Evolutionary conservation across 139 green algal species (phyloP).

Genomic region (Volvox reticuliferus): DNA sequence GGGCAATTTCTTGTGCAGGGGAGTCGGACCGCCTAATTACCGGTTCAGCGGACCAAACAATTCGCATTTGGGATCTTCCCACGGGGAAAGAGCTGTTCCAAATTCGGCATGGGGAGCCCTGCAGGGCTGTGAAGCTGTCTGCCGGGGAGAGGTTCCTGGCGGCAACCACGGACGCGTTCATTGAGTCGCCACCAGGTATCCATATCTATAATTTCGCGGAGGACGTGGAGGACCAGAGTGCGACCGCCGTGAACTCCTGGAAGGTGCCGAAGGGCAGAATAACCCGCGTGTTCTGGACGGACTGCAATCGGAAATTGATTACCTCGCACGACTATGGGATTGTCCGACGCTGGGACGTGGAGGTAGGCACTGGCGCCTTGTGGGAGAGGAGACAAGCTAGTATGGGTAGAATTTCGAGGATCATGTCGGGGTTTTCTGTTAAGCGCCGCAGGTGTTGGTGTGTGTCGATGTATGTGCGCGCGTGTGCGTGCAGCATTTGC

Average conservation of each 20-base stretch:
- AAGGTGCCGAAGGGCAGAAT: slow-evolving; percentile 72
- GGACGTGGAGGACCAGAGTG: slow-evolving; percentile 74
- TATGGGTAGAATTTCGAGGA: no score
- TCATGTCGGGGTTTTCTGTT: no score
- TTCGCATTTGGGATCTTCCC: slow-evolving; percentile 93
- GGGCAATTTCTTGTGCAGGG: slow-evolving; percentile 34
- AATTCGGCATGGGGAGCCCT: slow-evolving; percentile 89
- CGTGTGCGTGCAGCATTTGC: no score
- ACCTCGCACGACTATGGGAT: slow-evolving; percentile 91
- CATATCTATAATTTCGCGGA: slow-evolving; percentile 74
- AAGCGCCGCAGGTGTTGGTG: no score
- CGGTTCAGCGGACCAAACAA: slow-evolving; percentile 87
- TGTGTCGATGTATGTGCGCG: no score
- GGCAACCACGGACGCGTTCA: slow-evolving; percentile 94
- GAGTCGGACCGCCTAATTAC: slow-evolving; percentile 84
- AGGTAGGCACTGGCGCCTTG: slow-evolving; percentile 52
- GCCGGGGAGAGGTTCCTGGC: slow-evolving; percentile 87
- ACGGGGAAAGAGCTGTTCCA: slow-evolving; percentile 88
- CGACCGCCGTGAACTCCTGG: slow-evolving; percentile 53
- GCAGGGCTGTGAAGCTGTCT: slow-evolving; percentile 72
- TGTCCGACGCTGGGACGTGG: slow-evolving; percentile 84
- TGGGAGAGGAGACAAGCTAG: no score
- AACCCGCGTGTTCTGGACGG: slow-evolving; percentile 81
- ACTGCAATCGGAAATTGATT: slow-evolving; percentile 90
- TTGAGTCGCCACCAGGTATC: slow-evolving; percentile 63